Percentiles rank a stretch among this genome's conserved stretches.
Conservation (phyloP, 2,329 filamentous ascomycete species). For the Aspergillus costaricaensis region DNA sequence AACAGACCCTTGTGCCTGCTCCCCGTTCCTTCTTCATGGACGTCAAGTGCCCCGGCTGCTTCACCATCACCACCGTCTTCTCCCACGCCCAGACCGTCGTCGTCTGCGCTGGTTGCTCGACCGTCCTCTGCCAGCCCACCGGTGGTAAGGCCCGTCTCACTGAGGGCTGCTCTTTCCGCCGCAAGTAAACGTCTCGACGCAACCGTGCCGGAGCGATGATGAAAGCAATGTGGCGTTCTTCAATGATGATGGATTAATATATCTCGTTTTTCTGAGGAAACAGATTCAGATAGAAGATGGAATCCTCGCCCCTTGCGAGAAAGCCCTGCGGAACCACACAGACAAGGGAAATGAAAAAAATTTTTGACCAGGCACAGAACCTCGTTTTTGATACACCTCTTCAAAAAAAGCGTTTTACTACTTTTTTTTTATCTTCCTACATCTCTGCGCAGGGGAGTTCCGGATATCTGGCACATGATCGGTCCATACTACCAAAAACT, state of each 20-base stretch:
- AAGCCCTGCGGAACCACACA: constrained; percentile 59
- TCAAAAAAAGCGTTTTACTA: constrained; percentile 49
- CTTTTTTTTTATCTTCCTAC: background rate
- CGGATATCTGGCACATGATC: constrained; percentile 76
- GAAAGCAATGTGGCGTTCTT: constrained; percentile 42
- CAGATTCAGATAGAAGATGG: constrained; percentile 52
- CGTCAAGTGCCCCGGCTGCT: constrained; percentile 99
- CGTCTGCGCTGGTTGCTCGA: constrained; percentile 99
- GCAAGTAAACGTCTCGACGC: constrained; percentile 72
- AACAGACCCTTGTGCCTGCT: constrained; percentile 85
- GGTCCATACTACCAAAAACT: constrained; percentile 39
- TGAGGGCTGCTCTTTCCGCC: constrained; percentile 99
- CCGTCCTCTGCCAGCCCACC: constrained; percentile 98
- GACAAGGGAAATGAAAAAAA: constrained; percentile 57
- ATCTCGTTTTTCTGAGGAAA: constrained; percentile 31
- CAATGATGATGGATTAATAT: constrained; percentile 30
- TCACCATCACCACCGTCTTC: constrained; percentile 99
- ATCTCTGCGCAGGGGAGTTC: constrained; percentile 61
- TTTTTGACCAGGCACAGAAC: constrained; percentile 46
- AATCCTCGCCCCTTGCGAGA: constrained; percentile 44
- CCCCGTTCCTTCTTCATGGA: constrained; percentile 99
- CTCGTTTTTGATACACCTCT: constrained; percentile 18
- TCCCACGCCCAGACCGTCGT: constrained; percentile 99
- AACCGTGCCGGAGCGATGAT: constrained; percentile 30
- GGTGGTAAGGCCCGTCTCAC: constrained; percentile 99